Conservation (phyloP, 192 early-diverging fungal species). For the Tieghemiomyces parasiticus region DNA sequence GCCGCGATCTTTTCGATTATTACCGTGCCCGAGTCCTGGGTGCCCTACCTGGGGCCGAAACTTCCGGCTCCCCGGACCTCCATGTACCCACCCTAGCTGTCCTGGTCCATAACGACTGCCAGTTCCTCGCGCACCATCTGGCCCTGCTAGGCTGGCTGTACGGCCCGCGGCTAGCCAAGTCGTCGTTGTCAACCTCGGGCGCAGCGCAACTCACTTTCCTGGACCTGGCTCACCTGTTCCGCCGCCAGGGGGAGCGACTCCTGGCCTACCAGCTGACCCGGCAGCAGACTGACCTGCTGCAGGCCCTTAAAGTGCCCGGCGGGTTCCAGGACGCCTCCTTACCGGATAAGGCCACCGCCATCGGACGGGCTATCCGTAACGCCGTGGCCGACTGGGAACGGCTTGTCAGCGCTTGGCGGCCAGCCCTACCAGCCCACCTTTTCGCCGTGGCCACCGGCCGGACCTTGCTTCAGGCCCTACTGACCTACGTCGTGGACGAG, state of each 20-base stretch:
- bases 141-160: neutral
- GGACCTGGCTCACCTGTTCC: neutral
- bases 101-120: conserved; percentile 5
- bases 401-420: neutral
- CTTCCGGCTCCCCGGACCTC: neutral
- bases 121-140: conserved; percentile 7
- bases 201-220: too few species aligned
- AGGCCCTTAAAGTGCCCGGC: neutral
- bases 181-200: too few species aligned
- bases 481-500: neutral
- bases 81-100: neutral
- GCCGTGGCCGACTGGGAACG: neutral
- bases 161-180: too few species aligned
- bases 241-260: neutral
- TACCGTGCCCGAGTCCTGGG: neutral
- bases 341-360: neutral
- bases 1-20: conserved; percentile 1
- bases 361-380: neutral
- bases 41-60: neutral
- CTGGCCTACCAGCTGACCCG: neutral
- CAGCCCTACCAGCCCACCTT: conserved; percentile 6
- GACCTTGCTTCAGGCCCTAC: neutral
- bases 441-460: neutral
- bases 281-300: neutral
- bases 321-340: conserved; percentile 7